These are phyloP conservation scores for Pythium coloratum DNA, from an alignment of 352 stramenopile genomes.

Conservation along the genomic window DNA sequence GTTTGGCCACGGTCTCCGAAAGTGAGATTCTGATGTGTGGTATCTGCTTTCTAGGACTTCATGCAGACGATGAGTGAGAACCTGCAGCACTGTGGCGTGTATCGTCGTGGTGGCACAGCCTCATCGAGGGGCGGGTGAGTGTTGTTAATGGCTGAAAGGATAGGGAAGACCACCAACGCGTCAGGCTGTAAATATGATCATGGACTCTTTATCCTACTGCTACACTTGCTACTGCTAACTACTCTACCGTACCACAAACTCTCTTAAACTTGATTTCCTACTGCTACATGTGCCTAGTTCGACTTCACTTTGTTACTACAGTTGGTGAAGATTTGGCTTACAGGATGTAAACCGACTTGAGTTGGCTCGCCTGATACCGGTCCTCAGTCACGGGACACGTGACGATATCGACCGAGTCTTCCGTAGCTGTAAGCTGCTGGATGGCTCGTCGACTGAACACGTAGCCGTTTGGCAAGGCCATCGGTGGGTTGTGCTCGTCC, in stretches of 20 bases:
- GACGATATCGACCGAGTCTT: constrained; percentile 41
- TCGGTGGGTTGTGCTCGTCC: constrained; percentile 82
- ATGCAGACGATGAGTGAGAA: constrained; percentile 80
- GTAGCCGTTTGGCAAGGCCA: constrained; percentile 79
- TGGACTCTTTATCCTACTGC: constrained; percentile 1
- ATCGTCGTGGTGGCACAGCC: constrained; percentile 32
- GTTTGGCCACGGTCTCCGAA: not conserved
- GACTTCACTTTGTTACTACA: not conserved
- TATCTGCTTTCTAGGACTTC: constrained; percentile 52
- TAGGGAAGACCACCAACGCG: not conserved
- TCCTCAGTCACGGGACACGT: constrained; percentile 76
- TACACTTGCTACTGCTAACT: not conserved
- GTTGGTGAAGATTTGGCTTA: constrained; percentile 23
- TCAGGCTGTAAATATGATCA: not conserved
- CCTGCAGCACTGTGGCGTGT: constrained; percentile 72
- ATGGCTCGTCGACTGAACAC: constrained; percentile 84
- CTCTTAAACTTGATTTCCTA: constrained; percentile 1
- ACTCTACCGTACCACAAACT: not conserved
- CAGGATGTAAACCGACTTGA: constrained; percentile 81
- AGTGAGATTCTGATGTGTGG: not conserved
- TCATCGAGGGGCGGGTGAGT: constrained; percentile 9
- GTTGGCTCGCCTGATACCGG: constrained; percentile 51
- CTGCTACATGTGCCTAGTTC: not conserved
- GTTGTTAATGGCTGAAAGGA: not conserved
- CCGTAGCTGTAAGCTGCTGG: constrained; percentile 43